Percentiles rank a stretch among this genome's conserved stretches.
Evolutionary conservation across 768 basidiomycete species (phyloP).

Genomic region (Tulasnella sp.): DNA sequence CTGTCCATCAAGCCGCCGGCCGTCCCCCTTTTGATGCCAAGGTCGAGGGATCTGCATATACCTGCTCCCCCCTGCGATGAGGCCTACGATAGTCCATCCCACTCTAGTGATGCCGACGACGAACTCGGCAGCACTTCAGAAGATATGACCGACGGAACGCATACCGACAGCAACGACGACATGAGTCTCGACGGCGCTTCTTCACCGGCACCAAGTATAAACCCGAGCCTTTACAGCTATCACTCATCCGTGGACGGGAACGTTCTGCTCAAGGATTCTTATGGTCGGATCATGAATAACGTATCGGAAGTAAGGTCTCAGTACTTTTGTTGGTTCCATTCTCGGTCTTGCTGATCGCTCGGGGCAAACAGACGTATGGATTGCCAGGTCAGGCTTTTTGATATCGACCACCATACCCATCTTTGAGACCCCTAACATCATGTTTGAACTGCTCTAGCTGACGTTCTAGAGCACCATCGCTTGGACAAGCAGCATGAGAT

Average conservation of each 20-base stretch:
- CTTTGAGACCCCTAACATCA: no score
- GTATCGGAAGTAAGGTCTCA: conserved; percentile 22
- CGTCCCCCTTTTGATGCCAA: not conserved
- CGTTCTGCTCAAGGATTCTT: conserved; percentile 29
- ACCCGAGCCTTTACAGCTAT: conserved; percentile 28
- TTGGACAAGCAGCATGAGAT: conserved; percentile 28
- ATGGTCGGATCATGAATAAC: conserved; percentile 29
- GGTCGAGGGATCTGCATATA: not conserved
- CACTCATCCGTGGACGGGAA: conserved; percentile 28
- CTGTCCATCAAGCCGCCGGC: no score
- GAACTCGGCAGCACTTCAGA: not conserved
- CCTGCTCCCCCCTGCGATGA: conserved; percentile 35
- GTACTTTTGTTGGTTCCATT: not conserved
- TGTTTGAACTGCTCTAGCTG: not conserved
- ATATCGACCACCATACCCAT: no score
- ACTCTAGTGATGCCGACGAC: not conserved
- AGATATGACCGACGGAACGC: not conserved
- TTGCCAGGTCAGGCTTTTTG: not conserved
- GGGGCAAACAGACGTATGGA: not conserved
- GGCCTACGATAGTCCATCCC: not conserved
- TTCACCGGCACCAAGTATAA: not conserved
- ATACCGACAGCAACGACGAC: not conserved
- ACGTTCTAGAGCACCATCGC: conserved; percentile 12
- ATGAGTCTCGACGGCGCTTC: not conserved
- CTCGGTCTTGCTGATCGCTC: no score